phyloP scores from a whole-genome alignment of 352 stramenopile genomes.

The Phytophthora pisi region DNA sequence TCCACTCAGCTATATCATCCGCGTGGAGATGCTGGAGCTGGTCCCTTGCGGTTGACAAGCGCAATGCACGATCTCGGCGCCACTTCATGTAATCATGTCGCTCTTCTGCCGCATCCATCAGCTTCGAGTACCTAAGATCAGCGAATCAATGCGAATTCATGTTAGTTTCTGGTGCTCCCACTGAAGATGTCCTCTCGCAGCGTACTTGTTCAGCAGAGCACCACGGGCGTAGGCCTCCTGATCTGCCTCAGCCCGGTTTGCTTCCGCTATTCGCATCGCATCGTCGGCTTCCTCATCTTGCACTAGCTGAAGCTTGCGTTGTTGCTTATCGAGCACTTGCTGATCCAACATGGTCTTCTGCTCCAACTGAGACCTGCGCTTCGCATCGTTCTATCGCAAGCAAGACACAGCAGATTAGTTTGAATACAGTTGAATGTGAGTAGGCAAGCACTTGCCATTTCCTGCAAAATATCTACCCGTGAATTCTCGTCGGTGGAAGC shows the following conservation, averaged over 20 bases:
- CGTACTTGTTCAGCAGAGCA: constrained; percentile 33
- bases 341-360: constrained; percentile 33
- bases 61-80: constrained; percentile 52
- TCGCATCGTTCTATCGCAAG: constrained; percentile 22
- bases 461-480: constrained; percentile 3
- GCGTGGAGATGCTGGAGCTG: constrained; percentile 38
- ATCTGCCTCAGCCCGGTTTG: constrained; percentile 8
- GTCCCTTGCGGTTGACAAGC: constrained; percentile 42
- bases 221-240: constrained; percentile 19
- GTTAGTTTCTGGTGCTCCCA: background rate
- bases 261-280: constrained; percentile 10
- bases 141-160: background rate
- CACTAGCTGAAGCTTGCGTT: constrained; percentile 14
- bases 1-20: constrained; percentile 37
- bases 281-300: constrained; percentile 12
- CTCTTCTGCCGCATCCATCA: constrained; percentile 46
- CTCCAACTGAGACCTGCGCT: constrained; percentile 25
- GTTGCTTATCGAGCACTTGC: constrained; percentile 34
- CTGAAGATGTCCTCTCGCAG: background rate
- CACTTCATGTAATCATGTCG: constrained; percentile 62
- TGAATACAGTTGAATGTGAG: background rate
- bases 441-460: constrained; percentile 17
- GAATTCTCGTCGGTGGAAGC: background rate
- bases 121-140: constrained; percentile 37
- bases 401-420: constrained; percentile 3